Percentiles rank a stretch among this genome's conserved stretches.
These are phyloP conservation scores for Arthrobotrys conoides DNA, from an alignment of 2,329 filamentous ascomycete genomes.

Conservation along the genomic window DNA sequence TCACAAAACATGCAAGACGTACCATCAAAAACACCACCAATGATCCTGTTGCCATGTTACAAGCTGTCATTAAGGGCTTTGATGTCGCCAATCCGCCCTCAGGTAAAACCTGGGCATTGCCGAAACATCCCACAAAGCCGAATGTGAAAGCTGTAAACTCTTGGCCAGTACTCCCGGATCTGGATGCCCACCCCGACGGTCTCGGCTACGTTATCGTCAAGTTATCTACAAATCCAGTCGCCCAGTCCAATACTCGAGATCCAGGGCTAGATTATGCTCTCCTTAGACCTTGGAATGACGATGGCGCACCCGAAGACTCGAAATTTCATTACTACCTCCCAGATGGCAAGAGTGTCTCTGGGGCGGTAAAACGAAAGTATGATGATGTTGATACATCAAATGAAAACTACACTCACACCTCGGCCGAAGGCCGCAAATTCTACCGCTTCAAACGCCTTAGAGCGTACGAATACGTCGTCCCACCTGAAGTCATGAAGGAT, in stretches of 20 bases:
- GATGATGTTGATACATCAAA: slow-evolving; percentile 71
- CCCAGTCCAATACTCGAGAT: slow-evolving; percentile 70
- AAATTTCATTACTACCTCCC: slow-evolving; percentile 79
- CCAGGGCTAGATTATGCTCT: slow-evolving; percentile 74
- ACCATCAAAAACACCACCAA: slow-evolving; percentile 66
- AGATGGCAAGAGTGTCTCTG: slow-evolving; percentile 69
- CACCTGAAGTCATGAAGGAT: slow-evolving; percentile 73
- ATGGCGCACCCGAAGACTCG: slow-evolving; percentile 71
- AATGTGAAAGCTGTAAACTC: slow-evolving; percentile 73
- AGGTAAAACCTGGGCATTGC: slow-evolving; percentile 64
- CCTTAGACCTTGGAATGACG: slow-evolving; percentile 74
- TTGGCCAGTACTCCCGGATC: slow-evolving; percentile 76
- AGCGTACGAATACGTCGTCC: slow-evolving; percentile 71
- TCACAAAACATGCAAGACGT: slow-evolving; percentile 69
- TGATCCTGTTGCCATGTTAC: slow-evolving; percentile 71
- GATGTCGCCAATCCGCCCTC: slow-evolving; percentile 72
- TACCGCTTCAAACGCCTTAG: slow-evolving; percentile 76
- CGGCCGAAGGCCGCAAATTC: slow-evolving; percentile 69
- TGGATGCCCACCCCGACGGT: slow-evolving; percentile 78
- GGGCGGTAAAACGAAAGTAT: slow-evolving; percentile 75
- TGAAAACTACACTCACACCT: slow-evolving; percentile 72
- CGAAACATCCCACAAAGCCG: slow-evolving; percentile 64
- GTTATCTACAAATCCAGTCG: slow-evolving; percentile 77
- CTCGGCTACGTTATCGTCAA: slow-evolving; percentile 80
- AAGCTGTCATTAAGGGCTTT: slow-evolving; percentile 72